Evolutionary conservation across 306 rosid species (phyloP), one percentile per base, ranked within the genome.

Genomic region (Myrica gale): DNA sequence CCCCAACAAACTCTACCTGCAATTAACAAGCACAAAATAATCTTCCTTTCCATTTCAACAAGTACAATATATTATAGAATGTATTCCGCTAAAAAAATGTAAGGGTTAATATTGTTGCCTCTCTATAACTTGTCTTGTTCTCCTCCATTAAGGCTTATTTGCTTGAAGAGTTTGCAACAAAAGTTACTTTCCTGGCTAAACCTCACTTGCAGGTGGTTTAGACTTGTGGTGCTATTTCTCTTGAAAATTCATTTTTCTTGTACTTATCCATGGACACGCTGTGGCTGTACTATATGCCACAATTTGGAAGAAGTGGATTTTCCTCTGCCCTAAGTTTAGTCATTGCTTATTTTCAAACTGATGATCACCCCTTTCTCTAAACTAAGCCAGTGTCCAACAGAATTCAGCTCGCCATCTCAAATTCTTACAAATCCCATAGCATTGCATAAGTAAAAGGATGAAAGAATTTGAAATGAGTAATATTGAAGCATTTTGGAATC

Each of bases 1-100:
- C 99, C 37, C 99, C 99, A 73, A 95, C 97, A 71, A 95, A 92
- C 87, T 95, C 99, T 66, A 95, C 98, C 95, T 94, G 89, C 78
- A 74, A 78, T 72, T 68, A 51, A 65, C 12, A 41, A 4, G 15
- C 26, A n/a, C 47, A 8, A 60, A 60, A 11, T 41, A 17, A 65
- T 42, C 70, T 65, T 42, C 21, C 48, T 4, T 13, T 61, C 32
- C 43, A 65, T 65, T 41, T 42, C 70, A 65, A 16, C n/a, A 65
- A 41, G 15, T 17, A 65, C 17, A 16, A 42, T 39, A 8, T 16
- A 65, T n/a, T 65, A 8, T 26, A 65, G 1, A 42, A 15, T 7
- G 44, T 42, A 23, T 16, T 65, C 70, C 7, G 32, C 67, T 9
- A 54, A 17, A 62, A 62, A 37, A 62, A 37, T 7, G 17, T 47